Evolutionary conservation across 2,329 filamentous ascomycete species (phyloP).

Genomic region (Podosphaera aphanis): DNA sequence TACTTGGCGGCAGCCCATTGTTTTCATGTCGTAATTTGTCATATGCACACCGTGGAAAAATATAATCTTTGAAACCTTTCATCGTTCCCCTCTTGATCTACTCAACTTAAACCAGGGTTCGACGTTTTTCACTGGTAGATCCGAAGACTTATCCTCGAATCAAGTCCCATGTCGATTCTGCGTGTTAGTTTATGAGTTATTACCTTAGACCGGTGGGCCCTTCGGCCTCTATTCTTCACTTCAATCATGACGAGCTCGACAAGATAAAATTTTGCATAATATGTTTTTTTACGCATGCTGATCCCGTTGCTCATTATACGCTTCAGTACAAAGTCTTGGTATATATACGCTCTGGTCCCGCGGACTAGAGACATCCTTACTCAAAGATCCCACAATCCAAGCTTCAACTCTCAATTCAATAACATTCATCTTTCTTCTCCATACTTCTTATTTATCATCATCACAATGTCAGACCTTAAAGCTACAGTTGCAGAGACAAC

Average conservation of each 20-base stretch:
- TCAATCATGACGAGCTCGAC: background rate
- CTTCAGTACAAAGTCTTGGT: background rate
- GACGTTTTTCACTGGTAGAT: background rate
- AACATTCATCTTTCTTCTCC: conserved; percentile 1
- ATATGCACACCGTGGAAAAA: background rate
- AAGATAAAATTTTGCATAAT: background rate
- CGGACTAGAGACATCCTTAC: background rate
- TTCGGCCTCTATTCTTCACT: background rate
- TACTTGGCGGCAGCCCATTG: background rate
- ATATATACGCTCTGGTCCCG: background rate
- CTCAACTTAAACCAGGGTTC: background rate
- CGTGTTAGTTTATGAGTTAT: background rate
- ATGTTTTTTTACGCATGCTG: background rate
- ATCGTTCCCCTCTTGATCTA: background rate
- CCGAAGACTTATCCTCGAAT: background rate
- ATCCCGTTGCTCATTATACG: background rate
- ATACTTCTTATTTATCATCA: background rate
- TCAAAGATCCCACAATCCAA: background rate
- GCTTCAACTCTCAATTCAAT: background rate
- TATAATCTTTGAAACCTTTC: background rate
- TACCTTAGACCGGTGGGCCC: background rate
- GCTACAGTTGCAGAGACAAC: conserved; percentile 39
- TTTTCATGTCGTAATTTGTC: background rate
- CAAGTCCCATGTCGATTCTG: background rate
- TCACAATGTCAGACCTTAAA: conserved; percentile 46